A percentile compares a stretch with the other conserved stretches of the same genome.
phyloP scores from a whole-genome alignment of 73 alveolate species.

The Symbiodinium natans region DNA sequence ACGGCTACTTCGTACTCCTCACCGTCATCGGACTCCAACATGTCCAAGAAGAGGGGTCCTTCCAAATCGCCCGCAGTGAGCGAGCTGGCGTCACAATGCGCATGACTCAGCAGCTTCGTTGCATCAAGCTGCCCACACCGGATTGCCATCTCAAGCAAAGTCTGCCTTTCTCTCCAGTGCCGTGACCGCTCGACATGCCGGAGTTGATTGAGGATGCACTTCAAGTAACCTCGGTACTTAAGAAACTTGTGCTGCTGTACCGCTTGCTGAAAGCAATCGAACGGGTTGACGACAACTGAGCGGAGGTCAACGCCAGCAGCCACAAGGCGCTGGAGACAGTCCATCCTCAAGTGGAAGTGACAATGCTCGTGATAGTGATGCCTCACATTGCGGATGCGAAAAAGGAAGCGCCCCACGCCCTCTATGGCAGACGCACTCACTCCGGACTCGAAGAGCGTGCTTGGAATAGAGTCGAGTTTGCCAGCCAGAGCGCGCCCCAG shows the following conservation, averaged over 20 bases:
- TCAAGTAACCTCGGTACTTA: background rate
- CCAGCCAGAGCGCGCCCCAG: background rate
- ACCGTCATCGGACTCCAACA: background rate
- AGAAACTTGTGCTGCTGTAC: background rate
- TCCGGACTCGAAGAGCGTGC: background rate
- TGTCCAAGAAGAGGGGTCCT: background rate
- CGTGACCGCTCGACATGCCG: background rate
- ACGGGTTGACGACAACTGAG: background rate
- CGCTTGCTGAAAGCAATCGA: background rate
- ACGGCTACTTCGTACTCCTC: background rate
- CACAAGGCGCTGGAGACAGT: background rate
- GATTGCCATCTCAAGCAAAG: background rate
- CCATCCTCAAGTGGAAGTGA: background rate
- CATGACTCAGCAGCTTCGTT: background rate
- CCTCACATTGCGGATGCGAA: background rate
- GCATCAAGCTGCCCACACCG: constrained; percentile 3
- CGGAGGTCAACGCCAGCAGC: background rate
- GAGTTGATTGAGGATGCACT: background rate
- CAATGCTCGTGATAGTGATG: background rate
- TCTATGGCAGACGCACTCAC: background rate
- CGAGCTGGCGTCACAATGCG: background rate
- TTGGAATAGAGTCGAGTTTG: background rate
- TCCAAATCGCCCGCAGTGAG: background rate
- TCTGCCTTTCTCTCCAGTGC: background rate
- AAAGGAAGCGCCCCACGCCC: background rate